phyloP scores from a whole-genome alignment of 306 rosid species.

The Cotoneaster glaucophyllus region DNA sequence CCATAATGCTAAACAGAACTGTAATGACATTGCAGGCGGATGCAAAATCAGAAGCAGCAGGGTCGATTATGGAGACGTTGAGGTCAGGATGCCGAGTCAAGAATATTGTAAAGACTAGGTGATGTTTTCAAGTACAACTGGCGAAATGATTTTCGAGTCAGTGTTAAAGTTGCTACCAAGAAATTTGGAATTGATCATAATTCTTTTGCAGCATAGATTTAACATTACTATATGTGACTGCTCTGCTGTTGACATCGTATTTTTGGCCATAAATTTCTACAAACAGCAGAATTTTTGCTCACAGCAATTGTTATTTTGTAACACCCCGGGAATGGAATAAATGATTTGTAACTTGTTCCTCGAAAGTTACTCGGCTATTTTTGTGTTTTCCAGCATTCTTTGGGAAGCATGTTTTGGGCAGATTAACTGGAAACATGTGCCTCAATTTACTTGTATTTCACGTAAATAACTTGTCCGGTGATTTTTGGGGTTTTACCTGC shows the following conservation, averaged over 20 bases:
- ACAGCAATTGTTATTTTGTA: neutral
- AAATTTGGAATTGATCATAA: constrained; percentile 4
- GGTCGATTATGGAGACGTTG: constrained; percentile 66
- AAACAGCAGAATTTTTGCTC: neutral
- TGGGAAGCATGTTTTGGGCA: neutral
- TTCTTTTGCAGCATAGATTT: neutral
- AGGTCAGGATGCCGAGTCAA: constrained; percentile 1
- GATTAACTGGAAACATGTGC: neutral
- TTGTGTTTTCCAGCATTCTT: neutral
- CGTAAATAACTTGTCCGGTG: no score
- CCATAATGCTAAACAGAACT: neutral
- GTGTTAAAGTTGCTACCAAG: neutral
- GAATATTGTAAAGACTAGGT: constrained; percentile 19
- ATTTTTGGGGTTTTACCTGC: no score
- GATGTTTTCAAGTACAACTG: neutral
- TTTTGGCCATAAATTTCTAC: neutral
- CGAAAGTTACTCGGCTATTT: no score
- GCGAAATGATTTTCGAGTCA: neutral
- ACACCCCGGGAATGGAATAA: no score
- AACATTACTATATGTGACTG: neutral
- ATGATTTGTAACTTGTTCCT: neutral
- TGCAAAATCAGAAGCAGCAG: constrained; percentile 63
- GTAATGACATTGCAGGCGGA: constrained; percentile 41
- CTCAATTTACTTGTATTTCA: no score
- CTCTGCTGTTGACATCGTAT: neutral